Evolutionary conservation across 2,329 filamentous ascomycete species (phyloP).

Genomic region (Fusarium liriodendri): DNA sequence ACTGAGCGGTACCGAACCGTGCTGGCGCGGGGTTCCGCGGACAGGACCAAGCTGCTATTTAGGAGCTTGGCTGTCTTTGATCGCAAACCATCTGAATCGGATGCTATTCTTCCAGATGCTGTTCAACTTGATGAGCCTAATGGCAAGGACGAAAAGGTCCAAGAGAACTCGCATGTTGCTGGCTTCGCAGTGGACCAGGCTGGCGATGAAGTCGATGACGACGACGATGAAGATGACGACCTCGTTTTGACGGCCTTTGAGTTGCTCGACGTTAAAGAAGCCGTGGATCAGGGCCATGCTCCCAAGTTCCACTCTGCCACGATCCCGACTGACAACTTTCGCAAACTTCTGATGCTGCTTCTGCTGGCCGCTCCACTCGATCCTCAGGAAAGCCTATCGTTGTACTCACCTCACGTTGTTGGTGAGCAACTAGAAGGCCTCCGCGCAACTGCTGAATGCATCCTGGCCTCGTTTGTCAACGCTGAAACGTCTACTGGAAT

Average conservation of each 20-base stretch:
- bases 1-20: conserved; percentile 76
- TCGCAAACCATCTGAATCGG: conserved; percentile 57
- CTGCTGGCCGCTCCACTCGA: conserved; percentile 74
- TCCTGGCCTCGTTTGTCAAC: conserved; percentile 74
- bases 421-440: conserved; percentile 69
- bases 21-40: conserved; percentile 66
- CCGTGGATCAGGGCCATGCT: conserved; percentile 64
- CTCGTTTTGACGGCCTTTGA: conserved; percentile 77
- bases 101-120: background rate
- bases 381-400: conserved; percentile 72
- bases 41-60: conserved; percentile 74
- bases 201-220: conserved; percentile 57
- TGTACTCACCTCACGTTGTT: conserved; percentile 66
- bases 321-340: conserved; percentile 79
- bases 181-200: conserved; percentile 62
- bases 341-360: conserved; percentile 76
- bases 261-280: conserved; percentile 72
- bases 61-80: conserved; percentile 79
- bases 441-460: conserved; percentile 69
- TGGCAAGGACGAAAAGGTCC: conserved; percentile 10
- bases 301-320: conserved; percentile 70
- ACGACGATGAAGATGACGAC: conserved; percentile 67
- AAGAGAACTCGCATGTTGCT: conserved; percentile 35
- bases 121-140: conserved; percentile 4
- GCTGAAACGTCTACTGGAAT: conserved; percentile 73